These are phyloP conservation scores for Pouteria glomerata DNA, from an alignment of 148 eudicot species.

Conservation along the genomic window DNA sequence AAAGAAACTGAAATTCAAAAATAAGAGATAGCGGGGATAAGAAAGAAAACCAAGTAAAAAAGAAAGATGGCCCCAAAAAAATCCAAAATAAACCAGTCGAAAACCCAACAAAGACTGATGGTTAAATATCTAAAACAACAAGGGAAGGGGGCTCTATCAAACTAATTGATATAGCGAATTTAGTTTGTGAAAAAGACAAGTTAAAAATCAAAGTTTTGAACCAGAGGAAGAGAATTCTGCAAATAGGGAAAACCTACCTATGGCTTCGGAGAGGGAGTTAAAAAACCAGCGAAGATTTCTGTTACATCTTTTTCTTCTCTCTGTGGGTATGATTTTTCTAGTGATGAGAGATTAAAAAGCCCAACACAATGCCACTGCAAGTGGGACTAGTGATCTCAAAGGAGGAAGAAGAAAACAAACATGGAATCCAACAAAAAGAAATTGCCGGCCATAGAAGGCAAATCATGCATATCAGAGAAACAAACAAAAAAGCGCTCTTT, in stretches of 20 bases:
- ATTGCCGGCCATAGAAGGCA: constrained; percentile 7
- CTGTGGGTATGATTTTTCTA: background rate
- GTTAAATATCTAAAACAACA: background rate
- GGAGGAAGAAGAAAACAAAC: constrained; percentile 5
- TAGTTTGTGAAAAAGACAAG: background rate
- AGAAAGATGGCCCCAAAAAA: too few species aligned
- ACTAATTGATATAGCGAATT: background rate
- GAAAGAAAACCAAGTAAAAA: too few species aligned
- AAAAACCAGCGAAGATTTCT: background rate
- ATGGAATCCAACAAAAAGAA: background rate
- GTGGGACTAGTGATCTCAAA: background rate
- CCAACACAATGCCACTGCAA: background rate
- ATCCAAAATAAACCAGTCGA: too few species aligned
- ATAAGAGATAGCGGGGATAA: too few species aligned
- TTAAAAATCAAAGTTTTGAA: background rate
- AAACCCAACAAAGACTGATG: too few species aligned
- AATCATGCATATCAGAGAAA: constrained; percentile 1
- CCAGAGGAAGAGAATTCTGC: background rate
- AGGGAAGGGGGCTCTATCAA: background rate
- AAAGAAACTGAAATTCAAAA: constrained; percentile 1
- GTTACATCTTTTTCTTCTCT: too few species aligned
- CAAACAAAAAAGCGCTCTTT: constrained; percentile 2
- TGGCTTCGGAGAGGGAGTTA: background rate
- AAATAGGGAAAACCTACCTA: background rate
- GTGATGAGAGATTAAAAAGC: background rate